Percentiles rank a stretch among this genome's conserved stretches.
These are phyloP conservation scores for Oryza meridionalis DNA, from an alignment of 176 grass and related monocot genomes.

Conservation along the genomic window DNA sequence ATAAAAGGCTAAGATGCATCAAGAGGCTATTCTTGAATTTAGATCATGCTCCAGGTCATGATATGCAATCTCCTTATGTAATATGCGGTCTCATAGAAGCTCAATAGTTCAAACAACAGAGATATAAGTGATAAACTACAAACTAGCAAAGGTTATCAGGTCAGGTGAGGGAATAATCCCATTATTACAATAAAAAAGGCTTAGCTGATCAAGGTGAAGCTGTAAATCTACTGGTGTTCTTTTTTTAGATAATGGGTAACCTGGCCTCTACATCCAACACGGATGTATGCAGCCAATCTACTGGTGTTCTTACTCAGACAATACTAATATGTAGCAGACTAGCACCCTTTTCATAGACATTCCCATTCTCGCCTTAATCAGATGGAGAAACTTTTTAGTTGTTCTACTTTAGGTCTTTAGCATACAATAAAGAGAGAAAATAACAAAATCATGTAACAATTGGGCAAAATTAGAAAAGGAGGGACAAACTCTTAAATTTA, in stretches of 20 bases:
- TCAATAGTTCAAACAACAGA: slow-evolving; percentile 4
- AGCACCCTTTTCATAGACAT: not conserved
- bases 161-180: not conserved
- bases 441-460: not conserved
- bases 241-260: not conserved
- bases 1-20: not conserved
- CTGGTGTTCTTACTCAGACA: not conserved
- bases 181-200: not conserved
- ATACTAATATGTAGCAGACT: not conserved
- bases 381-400: not conserved
- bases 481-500: slow-evolving; percentile 2
- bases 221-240: not conserved
- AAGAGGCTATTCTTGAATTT: slow-evolving; percentile 1
- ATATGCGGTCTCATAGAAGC: not conserved
- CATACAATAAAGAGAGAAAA: not conserved
- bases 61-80: slow-evolving; percentile 15
- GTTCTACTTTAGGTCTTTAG: not conserved
- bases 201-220: slow-evolving; percentile 1
- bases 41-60: not conserved
- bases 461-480: not conserved
- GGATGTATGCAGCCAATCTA: no score
- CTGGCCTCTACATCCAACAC: no score
- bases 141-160: not conserved
- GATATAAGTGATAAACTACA: not conserved
- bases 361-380: not conserved